Evolutionary conservation across 208 protist genomes (phyloP), one percentile per base, ranked within the genome.

Genomic region (Naegleria gruberi): DNA sequence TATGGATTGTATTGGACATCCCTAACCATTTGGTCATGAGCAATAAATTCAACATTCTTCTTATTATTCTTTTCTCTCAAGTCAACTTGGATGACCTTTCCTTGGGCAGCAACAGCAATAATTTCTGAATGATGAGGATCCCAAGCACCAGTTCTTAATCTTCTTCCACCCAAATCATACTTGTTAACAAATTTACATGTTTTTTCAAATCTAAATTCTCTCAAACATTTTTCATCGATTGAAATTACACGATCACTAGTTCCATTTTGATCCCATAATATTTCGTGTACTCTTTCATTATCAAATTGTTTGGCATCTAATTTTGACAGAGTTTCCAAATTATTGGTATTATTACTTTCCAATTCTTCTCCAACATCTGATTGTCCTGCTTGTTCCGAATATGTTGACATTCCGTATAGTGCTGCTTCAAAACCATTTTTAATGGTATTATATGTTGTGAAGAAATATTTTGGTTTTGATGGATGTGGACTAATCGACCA

Each of bases 111-210:
- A 6, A 94, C 90, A 23, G 94, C 77, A 26, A 94, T 87, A 73
- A 93, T 96, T 8, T 95, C 87, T 0, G 94, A 92, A 81, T 97
- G 95, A 90, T 97, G 94, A 0, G 96, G 94, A 85, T 96, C 96
- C 8, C 95, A 74, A 7, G 92, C 92, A 10, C 94, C 95, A 8
- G 46, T 84, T 37, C 40, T 1, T 34, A 91, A 89, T 47, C 90
- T 89, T 34, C 37, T 84, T 12, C 10, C 90, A 4, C 42, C 42
- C 19, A 46, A 23, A 26, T 86, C 34, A 40, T 42, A 42, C 19
- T 26, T 86, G 34, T 86, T 46, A 17, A 47, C 40, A 10, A 30
- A 46, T 34, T 86, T 86, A 42, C 15, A 43, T 83, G 12, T 26
- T 83, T 41, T 43, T 43, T 83, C 37, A 43, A 83, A 44, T 23